A percentile compares a stretch with the other conserved stretches of the same genome.
Evolutionary conservation across 2,329 filamentous ascomycete species (phyloP).

Genomic region (Phyllachora maydis): DNA sequence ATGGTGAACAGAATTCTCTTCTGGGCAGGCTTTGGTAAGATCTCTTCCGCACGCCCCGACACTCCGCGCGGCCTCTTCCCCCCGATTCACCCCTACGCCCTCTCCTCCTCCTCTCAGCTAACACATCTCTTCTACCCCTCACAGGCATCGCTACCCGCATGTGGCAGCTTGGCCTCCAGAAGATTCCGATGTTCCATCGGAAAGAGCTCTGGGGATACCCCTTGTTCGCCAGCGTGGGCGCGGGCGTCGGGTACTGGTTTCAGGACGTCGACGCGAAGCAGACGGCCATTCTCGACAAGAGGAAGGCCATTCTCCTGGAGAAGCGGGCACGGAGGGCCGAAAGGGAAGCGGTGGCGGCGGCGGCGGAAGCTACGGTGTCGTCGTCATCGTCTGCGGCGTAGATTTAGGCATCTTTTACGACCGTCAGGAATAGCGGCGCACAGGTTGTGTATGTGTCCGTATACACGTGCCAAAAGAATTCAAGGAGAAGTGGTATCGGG

Average conservation of each 20-base stretch:
- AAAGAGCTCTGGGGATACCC: constrained; percentile 83
- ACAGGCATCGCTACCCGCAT: constrained; percentile 75
- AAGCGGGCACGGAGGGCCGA: constrained; percentile 67
- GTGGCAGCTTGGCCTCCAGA: constrained; percentile 97
- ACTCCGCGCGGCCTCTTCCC: background rate
- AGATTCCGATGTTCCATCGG: constrained; percentile 81
- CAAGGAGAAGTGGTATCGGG: no score
- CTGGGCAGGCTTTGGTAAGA: constrained; percentile 79
- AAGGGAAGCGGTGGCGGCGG: constrained; percentile 32
- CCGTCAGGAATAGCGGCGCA: no score
- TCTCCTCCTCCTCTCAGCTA: constrained; percentile 2
- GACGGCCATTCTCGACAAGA: constrained; percentile 52
- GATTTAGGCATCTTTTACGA: no score
- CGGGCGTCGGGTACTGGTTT: constrained; percentile 93
- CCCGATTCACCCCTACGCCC: constrained; percentile 1
- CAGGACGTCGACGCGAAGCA: constrained; percentile 76
- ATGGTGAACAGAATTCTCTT: constrained; percentile 53
- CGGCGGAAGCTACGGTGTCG: no score
- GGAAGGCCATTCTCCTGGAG: constrained; percentile 65
- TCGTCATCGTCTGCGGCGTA: no score
- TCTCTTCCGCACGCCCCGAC: constrained; percentile 1
- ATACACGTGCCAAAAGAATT: no score
- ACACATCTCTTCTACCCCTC: background rate
- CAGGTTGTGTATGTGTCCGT: no score
- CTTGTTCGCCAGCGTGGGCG: constrained; percentile 66